These are phyloP conservation scores for Aspergillus pseudoglaucus DNA, from an alignment of 2,329 filamentous ascomycete species.

Conservation along the genomic window DNA sequence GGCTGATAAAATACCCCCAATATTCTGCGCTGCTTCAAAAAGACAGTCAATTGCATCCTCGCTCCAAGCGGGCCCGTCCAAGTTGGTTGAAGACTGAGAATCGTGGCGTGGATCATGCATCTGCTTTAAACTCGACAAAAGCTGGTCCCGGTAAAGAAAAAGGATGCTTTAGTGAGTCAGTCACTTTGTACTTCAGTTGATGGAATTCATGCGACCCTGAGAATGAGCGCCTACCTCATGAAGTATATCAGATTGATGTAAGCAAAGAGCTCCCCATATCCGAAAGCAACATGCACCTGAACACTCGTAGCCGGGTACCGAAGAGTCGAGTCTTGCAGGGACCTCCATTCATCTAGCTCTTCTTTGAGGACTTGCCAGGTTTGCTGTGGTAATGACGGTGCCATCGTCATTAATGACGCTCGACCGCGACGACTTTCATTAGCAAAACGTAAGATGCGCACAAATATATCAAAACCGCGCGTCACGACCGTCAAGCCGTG, in stretches of 20 bases:
- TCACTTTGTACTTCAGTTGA: neutral
- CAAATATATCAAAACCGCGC: slow-evolving; percentile 32
- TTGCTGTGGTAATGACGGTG: slow-evolving; percentile 11
- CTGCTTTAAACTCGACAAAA: slow-evolving; percentile 26
- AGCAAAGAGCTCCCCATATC: slow-evolving; percentile 31
- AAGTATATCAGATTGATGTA: slow-evolving; percentile 34
- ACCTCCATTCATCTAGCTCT: slow-evolving; percentile 31
- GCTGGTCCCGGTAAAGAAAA: slow-evolving; percentile 29
- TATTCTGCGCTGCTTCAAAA: slow-evolving; percentile 28
- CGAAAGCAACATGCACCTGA: slow-evolving; percentile 29
- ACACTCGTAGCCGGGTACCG: slow-evolving; percentile 28
- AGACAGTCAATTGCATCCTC: slow-evolving; percentile 23
- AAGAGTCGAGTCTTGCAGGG: slow-evolving; percentile 27
- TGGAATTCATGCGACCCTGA: neutral
- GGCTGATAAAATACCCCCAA: slow-evolving; percentile 23
- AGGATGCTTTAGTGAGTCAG: slow-evolving; percentile 17
- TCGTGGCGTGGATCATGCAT: slow-evolving; percentile 11
- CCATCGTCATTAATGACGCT: slow-evolving; percentile 10
- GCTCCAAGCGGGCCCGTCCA: slow-evolving; percentile 4
- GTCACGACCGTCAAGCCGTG: slow-evolving; percentile 29
- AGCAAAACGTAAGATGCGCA: slow-evolving; percentile 30
- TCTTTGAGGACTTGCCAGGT: slow-evolving; percentile 25
- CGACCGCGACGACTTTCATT: slow-evolving; percentile 29
- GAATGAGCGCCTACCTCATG: slow-evolving; percentile 35
- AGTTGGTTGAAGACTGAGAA: slow-evolving; percentile 8